Evolutionary conservation across 805 yeast species (phyloP).

Genomic region (Ogataea ramenticola): DNA sequence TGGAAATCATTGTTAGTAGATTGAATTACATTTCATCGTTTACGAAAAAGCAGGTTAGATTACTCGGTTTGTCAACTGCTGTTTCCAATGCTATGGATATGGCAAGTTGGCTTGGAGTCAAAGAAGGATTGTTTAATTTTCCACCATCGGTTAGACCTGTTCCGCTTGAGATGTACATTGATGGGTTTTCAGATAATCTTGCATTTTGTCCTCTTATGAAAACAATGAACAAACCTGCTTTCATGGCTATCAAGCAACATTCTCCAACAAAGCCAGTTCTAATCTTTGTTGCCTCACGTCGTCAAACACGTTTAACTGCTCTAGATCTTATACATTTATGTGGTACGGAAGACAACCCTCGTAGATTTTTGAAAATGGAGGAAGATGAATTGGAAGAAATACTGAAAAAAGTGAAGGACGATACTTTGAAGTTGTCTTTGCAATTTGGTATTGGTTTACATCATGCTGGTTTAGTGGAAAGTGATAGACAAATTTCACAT

Average conservation of each 20-base stretch:
- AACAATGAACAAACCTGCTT: conserved; percentile 85
- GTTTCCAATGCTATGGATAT: conserved; percentile 80
- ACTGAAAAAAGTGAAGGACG: conserved; percentile 63
- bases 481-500: conserved; percentile 65
- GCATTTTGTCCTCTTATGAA: conserved; percentile 83
- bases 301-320: conserved; percentile 78
- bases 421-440: conserved; percentile 63
- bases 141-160: conserved; percentile 81
- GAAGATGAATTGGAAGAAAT: conserved; percentile 53
- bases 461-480: conserved; percentile 75
- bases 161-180: conserved; percentile 80
- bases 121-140: conserved; percentile 69
- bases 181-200: conserved; percentile 75
- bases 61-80: conserved; percentile 78
- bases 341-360: conserved; percentile 72
- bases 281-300: conserved; percentile 77
- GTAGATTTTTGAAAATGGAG: conserved; percentile 58
- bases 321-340: conserved; percentile 70
- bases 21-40: conserved; percentile 64
- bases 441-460: conserved; percentile 80
- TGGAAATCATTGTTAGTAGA: conserved; percentile 85
- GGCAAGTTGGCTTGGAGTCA: conserved; percentile 79
- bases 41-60: conserved; percentile 53
- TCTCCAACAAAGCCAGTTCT: conserved; percentile 80
- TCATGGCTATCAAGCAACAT: conserved; percentile 86